These are phyloP conservation scores for Lunularia cruciata DNA, from an alignment of 225 moss, liverwort and hornwort genomes.

Conservation along the genomic window DNA sequence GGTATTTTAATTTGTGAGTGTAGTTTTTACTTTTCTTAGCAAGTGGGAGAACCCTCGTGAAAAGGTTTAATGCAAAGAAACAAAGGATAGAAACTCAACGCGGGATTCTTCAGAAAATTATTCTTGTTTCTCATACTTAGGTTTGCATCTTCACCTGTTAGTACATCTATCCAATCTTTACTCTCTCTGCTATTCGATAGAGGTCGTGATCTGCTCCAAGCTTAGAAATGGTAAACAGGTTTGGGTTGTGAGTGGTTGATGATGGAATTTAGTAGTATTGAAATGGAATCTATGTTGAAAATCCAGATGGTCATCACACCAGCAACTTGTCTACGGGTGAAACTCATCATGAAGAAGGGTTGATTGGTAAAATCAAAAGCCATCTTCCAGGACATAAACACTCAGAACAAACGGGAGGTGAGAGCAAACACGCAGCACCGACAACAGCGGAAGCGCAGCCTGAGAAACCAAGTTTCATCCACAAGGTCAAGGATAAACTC, in stretches of 20 bases:
- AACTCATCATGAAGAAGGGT: background rate
- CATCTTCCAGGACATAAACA: conserved; percentile 14
- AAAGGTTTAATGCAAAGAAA: too few relatives aligned
- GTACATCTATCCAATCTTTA: background rate
- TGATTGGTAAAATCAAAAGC: conserved; percentile 7
- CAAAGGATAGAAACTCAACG: too few relatives aligned
- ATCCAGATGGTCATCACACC: background rate
- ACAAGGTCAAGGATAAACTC: background rate
- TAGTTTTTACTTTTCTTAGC: too few relatives aligned
- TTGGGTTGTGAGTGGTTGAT: background rate
- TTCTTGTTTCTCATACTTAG: too few relatives aligned
- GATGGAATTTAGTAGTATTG: background rate
- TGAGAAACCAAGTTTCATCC: background rate
- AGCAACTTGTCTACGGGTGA: background rate
- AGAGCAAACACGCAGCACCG: background rate
- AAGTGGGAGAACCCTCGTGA: too few relatives aligned
- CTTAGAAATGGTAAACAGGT: too few relatives aligned
- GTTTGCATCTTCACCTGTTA: too few relatives aligned
- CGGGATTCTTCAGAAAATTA: too few relatives aligned
- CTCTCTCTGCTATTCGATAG: too few relatives aligned
- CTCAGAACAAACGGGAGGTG: background rate
- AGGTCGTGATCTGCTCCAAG: too few relatives aligned
- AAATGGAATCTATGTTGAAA: background rate
- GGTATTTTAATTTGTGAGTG: background rate
- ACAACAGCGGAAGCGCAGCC: background rate